Base-by-base conservation (phyloP, 2,329 filamentous ascomycete species). In the Xylariaceae sp. region DNA sequence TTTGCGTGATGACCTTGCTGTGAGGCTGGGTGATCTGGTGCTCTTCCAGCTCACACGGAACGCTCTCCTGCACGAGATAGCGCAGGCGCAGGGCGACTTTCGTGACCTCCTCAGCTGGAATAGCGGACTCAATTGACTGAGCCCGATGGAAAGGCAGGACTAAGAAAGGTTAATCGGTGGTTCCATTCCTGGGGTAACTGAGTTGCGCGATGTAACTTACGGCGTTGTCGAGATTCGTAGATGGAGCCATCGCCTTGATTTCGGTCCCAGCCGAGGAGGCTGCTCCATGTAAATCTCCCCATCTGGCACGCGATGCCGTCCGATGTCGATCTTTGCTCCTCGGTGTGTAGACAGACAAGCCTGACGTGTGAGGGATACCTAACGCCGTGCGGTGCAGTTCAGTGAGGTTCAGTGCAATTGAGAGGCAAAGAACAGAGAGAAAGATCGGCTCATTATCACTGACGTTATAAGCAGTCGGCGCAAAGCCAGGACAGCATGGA, bases 31-130 rank as follows among this genome's bases (percentile, higher is more conserved):
- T 94, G 67, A 99, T 78, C 52, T 81, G 76, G 5, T 78, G 78
- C 67, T 89, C 84, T 54, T 94, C 86, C 37, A 99, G 79, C 71
- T 99, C 94, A 74, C 89, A 96, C 1, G 92, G 89, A 22, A 99
- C 83, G 51, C 91, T 86, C 68, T 91, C 83, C 71, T 96, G 91
- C 64, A 99, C 85, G 63, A 96, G 84, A 68, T 95, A 90, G 65
- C 92, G 95, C 60, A 99, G 78, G 53, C 91, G 89, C 15, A 99
- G 80, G 22, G 92, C 92, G 52, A 95, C 80, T 68, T 92, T 92
- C 57, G 92, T 96, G 57, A 96, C 92, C 64, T 94, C 87, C 55
- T 80, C 77, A 12, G 92, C 78, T 1, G 89, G 82, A 34, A 92
- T 84, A 26, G 87, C 84, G 10, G 88, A 85, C 40, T 83, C 72